These are phyloP conservation scores for Hypoxylon crocopeplum DNA, from an alignment of 495 filamentous ascomycete species.

Conservation along the genomic window DNA sequence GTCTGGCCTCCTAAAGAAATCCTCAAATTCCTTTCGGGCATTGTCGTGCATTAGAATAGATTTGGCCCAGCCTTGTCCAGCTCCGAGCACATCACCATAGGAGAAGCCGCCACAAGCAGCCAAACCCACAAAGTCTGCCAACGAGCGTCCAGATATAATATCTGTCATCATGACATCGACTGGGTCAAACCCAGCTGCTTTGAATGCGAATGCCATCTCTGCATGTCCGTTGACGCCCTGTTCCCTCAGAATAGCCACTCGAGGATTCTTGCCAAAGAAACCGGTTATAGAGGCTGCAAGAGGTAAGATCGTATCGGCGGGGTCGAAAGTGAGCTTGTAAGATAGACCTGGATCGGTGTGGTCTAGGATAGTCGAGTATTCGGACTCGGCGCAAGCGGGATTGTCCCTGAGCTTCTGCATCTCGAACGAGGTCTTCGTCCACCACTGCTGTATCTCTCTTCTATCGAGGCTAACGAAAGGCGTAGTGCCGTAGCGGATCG, in stretches of 20 bases:
- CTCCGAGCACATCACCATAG: constrained; percentile 94
- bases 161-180: constrained; percentile 98
- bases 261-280: constrained; percentile 75
- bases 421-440: constrained; percentile 85
- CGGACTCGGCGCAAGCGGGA: constrained; percentile 82
- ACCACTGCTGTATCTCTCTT: constrained; percentile 81
- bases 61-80: constrained; percentile 96
- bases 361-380: constrained; percentile 80
- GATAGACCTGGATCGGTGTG: constrained; percentile 80
- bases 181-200: constrained; percentile 85
- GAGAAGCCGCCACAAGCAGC: constrained; percentile 97
- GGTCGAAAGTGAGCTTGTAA: constrained; percentile 84
- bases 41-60: constrained; percentile 84
- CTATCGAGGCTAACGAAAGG: constrained; percentile 73
- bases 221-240: constrained; percentile 94
- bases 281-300: constrained; percentile 71
- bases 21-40: constrained; percentile 75
- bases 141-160: constrained; percentile 77
- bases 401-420: constrained; percentile 94
- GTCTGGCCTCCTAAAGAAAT: constrained; percentile 86
- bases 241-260: constrained; percentile 92
- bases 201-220: constrained; percentile 97
- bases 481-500: constrained; percentile 71
- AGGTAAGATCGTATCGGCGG: constrained; percentile 73
- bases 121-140: constrained; percentile 82